Evolutionary conservation across 2,329 filamentous ascomycete genomes (phyloP).

Genomic region (Aspergillus clavatus): DNA sequence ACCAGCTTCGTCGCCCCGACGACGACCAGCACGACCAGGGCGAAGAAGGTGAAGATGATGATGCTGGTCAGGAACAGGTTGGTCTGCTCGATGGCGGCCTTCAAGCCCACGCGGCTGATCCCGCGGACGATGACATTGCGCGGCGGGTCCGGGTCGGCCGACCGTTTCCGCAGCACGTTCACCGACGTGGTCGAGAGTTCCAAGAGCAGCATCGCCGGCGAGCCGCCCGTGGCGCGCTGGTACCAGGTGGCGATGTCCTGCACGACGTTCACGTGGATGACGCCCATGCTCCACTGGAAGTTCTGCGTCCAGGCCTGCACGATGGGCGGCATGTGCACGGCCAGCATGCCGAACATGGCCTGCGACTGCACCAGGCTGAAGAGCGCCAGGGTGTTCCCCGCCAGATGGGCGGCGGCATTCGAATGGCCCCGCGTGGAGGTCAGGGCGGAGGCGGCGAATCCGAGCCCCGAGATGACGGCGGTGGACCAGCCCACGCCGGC

Average conservation of each 20-base stretch:
- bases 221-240: constrained; percentile 84
- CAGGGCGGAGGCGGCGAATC: constrained; percentile 76
- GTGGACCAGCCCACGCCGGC: constrained; percentile 83
- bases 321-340: constrained; percentile 78
- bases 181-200: constrained; percentile 70
- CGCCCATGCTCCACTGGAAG: constrained; percentile 96
- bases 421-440: constrained; percentile 85
- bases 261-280: constrained; percentile 79
- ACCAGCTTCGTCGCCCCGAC: constrained; percentile 75
- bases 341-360: constrained; percentile 80
- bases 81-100: constrained; percentile 74
- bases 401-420: constrained; percentile 89
- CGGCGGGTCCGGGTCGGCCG: constrained; percentile 35
- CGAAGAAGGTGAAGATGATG: constrained; percentile 80
- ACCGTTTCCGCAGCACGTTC: constrained; percentile 64
- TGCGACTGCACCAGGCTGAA: constrained; percentile 93
- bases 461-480: constrained; percentile 78
- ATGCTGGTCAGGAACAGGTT: constrained; percentile 92
- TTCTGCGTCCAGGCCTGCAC: constrained; percentile 92
- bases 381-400: constrained; percentile 82
- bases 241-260: constrained; percentile 91
- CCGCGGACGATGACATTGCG: constrained; percentile 64
- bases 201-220: constrained; percentile 70
- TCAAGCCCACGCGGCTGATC: constrained; percentile 84
- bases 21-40: constrained; percentile 65